phyloP scores from a whole-genome alignment of 1,284 basidiomycete genomes.

The Microbotryomycetes sp. region DNA sequence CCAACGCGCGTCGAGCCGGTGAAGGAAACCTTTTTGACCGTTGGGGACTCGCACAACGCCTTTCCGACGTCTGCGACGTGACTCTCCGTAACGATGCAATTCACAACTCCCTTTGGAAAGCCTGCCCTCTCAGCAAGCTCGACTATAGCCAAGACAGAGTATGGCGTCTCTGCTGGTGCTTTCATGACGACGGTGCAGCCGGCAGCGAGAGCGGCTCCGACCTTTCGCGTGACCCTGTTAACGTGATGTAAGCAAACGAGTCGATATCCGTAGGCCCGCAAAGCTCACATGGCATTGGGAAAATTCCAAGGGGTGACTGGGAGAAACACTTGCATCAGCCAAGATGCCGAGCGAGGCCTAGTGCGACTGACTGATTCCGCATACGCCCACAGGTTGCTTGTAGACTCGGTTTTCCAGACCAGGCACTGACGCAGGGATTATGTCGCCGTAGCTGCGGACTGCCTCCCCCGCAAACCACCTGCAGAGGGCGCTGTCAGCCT shows the following conservation, averaged over 20 bases:
- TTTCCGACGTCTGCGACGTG: constrained; percentile 74
- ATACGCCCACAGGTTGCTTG: constrained; percentile 54
- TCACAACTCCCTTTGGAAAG: constrained; percentile 89
- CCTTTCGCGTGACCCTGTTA: constrained; percentile 85
- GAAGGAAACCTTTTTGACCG: constrained; percentile 69
- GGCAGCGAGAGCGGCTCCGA: constrained; percentile 74
- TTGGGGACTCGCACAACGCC: constrained; percentile 47
- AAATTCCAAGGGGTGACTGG: constrained; percentile 31
- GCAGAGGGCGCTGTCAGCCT: neutral
- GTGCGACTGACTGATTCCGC: constrained; percentile 28
- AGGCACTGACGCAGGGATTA: constrained; percentile 68
- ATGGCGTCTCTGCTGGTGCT: constrained; percentile 91
- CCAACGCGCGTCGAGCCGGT: constrained; percentile 80
- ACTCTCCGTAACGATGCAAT: constrained; percentile 75
- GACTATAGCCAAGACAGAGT: constrained; percentile 78
- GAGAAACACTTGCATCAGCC: neutral
- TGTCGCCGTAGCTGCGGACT: constrained; percentile 60
- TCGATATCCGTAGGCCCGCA: neutral
- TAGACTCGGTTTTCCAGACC: constrained; percentile 79
- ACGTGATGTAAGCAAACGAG: constrained; percentile 46
- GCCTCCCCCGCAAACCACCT: constrained; percentile 68
- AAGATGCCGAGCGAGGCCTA: neutral
- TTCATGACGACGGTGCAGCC: constrained; percentile 86
- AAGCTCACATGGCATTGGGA: constrained; percentile 1
- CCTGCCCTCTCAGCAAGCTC: constrained; percentile 68